These are phyloP conservation scores for Calocybe cyanea DNA, from an alignment of 768 basidiomycete species.

Conservation along the genomic window DNA sequence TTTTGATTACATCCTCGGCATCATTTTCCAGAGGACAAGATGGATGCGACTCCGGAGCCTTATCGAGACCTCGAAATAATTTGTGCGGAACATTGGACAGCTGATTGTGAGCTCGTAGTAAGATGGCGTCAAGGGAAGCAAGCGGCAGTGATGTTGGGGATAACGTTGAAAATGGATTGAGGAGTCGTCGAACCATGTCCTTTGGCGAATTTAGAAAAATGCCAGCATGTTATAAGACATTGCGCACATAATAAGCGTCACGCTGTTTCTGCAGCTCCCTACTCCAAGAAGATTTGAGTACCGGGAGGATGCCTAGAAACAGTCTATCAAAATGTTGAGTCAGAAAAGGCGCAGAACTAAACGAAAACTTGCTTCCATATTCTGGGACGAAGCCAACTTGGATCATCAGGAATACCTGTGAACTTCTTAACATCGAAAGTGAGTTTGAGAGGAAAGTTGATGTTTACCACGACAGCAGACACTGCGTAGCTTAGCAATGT, in stretches of 20 bases:
- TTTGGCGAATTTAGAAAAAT: conserved; percentile 23
- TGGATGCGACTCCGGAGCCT: conserved; percentile 42
- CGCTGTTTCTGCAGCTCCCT: conserved; percentile 55
- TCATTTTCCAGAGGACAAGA: conserved; percentile 49
- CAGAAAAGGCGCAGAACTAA: conserved; percentile 1
- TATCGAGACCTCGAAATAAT: conserved; percentile 47
- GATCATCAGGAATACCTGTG: conserved; percentile 70
- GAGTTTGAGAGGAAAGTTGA: conserved; percentile 2
- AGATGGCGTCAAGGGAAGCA: conserved; percentile 39
- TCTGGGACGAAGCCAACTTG: conserved; percentile 70
- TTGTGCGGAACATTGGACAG: conserved; percentile 50
- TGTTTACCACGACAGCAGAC: conserved; percentile 59
- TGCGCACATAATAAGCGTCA: conserved; percentile 68
- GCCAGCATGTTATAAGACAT: not conserved
- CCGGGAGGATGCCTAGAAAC: conserved; percentile 59
- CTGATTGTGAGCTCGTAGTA: conserved; percentile 51
- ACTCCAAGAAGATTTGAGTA: conserved; percentile 55
- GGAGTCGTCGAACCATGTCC: conserved; percentile 66
- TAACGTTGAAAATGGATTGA: conserved; percentile 47
- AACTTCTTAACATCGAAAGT: conserved; percentile 8
- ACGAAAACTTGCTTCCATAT: conserved; percentile 64
- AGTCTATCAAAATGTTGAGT: conserved; percentile 35
- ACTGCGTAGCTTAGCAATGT: conserved; percentile 50
- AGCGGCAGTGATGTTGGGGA: conserved; percentile 38
- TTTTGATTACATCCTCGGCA: conserved; percentile 42